Percentiles rank a stretch among this genome's conserved stretches.
phyloP scores from a whole-genome alignment of 2,329 filamentous ascomycete species.

The Colletotrichum sp. region DNA sequence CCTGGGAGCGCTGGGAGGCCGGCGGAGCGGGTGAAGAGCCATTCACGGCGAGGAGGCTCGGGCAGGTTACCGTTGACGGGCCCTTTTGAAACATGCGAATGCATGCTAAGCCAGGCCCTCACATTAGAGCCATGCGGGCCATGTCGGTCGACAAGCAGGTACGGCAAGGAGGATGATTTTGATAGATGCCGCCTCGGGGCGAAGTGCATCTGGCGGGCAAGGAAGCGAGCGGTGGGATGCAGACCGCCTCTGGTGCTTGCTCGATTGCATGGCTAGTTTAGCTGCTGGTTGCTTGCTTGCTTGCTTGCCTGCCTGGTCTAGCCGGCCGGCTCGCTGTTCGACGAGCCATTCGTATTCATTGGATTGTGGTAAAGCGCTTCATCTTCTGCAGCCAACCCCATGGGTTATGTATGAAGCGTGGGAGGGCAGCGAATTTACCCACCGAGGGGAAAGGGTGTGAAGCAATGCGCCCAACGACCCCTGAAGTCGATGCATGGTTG shows the following conservation, averaged over 20 bases:
- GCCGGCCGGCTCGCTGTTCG: background rate
- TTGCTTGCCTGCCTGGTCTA: background rate
- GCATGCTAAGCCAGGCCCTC: slow-evolving; percentile 3
- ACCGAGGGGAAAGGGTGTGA: slow-evolving; percentile 1
- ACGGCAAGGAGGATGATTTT: background rate
- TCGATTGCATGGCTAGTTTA: background rate
- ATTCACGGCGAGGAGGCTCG: background rate
- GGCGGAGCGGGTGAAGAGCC: background rate
- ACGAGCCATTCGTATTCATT: slow-evolving; percentile 1
- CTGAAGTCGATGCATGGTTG: slow-evolving; percentile 6
- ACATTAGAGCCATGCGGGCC: background rate
- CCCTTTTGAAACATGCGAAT: slow-evolving; percentile 2
- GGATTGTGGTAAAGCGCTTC: background rate
- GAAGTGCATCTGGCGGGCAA: background rate
- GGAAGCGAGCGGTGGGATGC: slow-evolving; percentile 6
- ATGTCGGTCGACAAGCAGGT: background rate
- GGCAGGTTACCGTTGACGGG: background rate
- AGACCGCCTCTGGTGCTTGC: slow-evolving; percentile 1
- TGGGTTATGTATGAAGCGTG: background rate
- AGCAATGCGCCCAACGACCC: slow-evolving; percentile 1
- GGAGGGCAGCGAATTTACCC: background rate
- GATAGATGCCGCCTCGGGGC: slow-evolving; percentile 4
- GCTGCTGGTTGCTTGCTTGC: background rate
- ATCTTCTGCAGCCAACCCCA: background rate
- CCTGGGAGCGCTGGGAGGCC: background rate